Evolutionary conservation across 495 filamentous ascomycete species (phyloP).

Genomic region (Staphylotrichum tortipilum): DNA sequence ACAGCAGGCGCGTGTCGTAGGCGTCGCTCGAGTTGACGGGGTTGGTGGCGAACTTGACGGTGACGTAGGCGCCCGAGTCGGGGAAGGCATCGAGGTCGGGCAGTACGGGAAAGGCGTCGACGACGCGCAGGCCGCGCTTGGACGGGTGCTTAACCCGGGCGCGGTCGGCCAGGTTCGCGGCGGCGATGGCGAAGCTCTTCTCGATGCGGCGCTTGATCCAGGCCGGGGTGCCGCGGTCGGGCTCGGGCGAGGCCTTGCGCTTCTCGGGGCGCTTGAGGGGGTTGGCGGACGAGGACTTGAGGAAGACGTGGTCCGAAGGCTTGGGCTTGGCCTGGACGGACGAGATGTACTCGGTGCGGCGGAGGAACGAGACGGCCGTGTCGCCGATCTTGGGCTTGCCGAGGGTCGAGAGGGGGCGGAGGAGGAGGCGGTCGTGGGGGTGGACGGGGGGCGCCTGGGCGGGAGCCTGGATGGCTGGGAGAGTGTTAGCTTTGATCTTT

Average conservation of each 20-base stretch:
- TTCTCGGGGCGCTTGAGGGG: slow-evolving; percentile 31
- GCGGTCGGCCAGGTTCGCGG: slow-evolving; percentile 56
- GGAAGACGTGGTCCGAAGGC: slow-evolving; percentile 18
- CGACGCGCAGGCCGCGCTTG: slow-evolving; percentile 65
- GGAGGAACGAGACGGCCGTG: slow-evolving; percentile 79
- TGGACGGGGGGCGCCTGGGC: slow-evolving; percentile 61
- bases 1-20: slow-evolving; percentile 76
- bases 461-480: slow-evolving; percentile 74
- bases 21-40: slow-evolving; percentile 50
- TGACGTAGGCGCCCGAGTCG: slow-evolving; percentile 77
- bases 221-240: slow-evolving; percentile 62
- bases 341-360: slow-evolving; percentile 92
- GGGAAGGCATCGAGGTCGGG: slow-evolving; percentile 84
- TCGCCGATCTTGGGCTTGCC: slow-evolving; percentile 63
- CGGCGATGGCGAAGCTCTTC: slow-evolving; percentile 80
- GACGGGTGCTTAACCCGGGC: slow-evolving; percentile 69
- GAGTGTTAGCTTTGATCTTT: too few relatives aligned
- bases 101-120: slow-evolving; percentile 72
- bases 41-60: slow-evolving; percentile 81
- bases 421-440: slow-evolving; percentile 69
- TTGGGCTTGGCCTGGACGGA: slow-evolving; percentile 41
- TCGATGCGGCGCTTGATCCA: slow-evolving; percentile 73
- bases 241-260: slow-evolving; percentile 37
- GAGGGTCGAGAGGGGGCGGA: slow-evolving; percentile 69
- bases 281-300: slow-evolving; percentile 36